Evolutionary conservation across 257 asterid genomes (phyloP).

Genomic region (Mentha longifolia): DNA sequence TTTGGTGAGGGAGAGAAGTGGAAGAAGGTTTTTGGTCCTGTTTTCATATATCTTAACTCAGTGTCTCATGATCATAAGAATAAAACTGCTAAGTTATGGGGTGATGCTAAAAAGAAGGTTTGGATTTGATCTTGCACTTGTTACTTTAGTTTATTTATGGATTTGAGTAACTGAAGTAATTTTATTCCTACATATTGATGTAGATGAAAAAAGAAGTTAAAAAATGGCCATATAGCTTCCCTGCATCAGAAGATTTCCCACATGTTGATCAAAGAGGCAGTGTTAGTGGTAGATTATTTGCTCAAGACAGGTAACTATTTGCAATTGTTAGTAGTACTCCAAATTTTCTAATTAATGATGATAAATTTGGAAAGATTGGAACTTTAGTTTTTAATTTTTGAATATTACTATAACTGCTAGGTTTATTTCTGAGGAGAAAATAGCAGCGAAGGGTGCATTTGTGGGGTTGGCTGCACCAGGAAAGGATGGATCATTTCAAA

Average conservation of each 20-base stretch:
- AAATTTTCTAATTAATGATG: too few species aligned
- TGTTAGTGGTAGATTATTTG: slow-evolving; percentile 59
- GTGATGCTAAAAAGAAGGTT: slow-evolving; percentile 71
- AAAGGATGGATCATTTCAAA: slow-evolving; percentile 71
- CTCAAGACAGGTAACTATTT: slow-evolving; percentile 59
- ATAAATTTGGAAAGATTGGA: too few species aligned
- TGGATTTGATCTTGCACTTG: not conserved
- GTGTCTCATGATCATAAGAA: slow-evolving; percentile 30
- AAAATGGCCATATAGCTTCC: slow-evolving; percentile 82
- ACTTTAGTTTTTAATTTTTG: not conserved
- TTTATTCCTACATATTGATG: not conserved
- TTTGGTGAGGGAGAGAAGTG: slow-evolving; percentile 65
- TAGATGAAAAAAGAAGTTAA: slow-evolving; percentile 52
- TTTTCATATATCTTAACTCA: slow-evolving; percentile 62
- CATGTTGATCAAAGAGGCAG: slow-evolving; percentile 58
- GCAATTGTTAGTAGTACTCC: too few species aligned
- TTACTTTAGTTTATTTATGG: not conserved
- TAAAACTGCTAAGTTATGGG: slow-evolving; percentile 53
- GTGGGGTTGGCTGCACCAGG: slow-evolving; percentile 84
- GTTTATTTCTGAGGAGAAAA: slow-evolving; percentile 19
- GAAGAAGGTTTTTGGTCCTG: slow-evolving; percentile 81
- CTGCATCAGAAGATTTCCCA: slow-evolving; percentile 70
- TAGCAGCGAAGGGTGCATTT: slow-evolving; percentile 60
- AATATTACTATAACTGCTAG: not conserved
- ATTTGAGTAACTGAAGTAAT: too few species aligned